Conservation (phyloP, 2,329 filamentous ascomycete genomes). For the Pseudogymnoascus verrucosus region DNA sequence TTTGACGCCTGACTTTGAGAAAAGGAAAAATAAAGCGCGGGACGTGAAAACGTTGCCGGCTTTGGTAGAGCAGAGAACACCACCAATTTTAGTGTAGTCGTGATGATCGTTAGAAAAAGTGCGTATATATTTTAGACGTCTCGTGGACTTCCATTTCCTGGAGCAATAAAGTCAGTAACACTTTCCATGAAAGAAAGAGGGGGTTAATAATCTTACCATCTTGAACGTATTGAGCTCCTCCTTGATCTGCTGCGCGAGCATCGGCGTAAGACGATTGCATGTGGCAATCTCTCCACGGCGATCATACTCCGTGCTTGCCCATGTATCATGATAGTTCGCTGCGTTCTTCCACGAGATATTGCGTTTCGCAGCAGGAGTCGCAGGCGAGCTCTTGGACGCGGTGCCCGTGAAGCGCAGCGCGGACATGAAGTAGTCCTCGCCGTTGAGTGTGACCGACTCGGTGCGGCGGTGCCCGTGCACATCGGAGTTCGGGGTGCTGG, state of each 20-base stretch:
- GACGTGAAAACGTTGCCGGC: not conserved
- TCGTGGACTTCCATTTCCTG: slow-evolving; percentile 99
- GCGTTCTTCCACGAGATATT: slow-evolving; percentile 78
- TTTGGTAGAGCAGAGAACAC: slow-evolving; percentile 5
- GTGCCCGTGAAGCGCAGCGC: slow-evolving; percentile 66
- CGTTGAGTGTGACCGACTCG: slow-evolving; percentile 61
- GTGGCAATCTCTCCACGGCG: slow-evolving; percentile 92
- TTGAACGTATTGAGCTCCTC: slow-evolving; percentile 99
- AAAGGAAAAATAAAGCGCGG: not conserved
- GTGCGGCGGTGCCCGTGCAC: slow-evolving; percentile 56
- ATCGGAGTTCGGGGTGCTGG: slow-evolving; percentile 81
- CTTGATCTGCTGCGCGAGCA: slow-evolving; percentile 98
- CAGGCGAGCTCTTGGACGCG: slow-evolving; percentile 65
- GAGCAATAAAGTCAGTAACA: too few species aligned
- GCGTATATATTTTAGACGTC: slow-evolving; percentile 97
- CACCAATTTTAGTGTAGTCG: slow-evolving; percentile 4
- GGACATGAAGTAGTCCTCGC: slow-evolving; percentile 84
- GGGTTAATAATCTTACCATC: too few species aligned
- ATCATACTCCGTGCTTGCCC: slow-evolving; percentile 93
- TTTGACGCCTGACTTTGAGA: not conserved
- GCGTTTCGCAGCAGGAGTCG: slow-evolving; percentile 65
- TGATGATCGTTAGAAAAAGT: slow-evolving; percentile 69
- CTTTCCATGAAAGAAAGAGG: too few species aligned
- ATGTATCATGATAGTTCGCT: slow-evolving; percentile 92
- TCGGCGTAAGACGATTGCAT: slow-evolving; percentile 93